A percentile compares a stretch with the other conserved stretches of the same genome.
Evolutionary conservation across 257 asterid species (phyloP).

Genomic region (Nicotiana paniculata): DNA sequence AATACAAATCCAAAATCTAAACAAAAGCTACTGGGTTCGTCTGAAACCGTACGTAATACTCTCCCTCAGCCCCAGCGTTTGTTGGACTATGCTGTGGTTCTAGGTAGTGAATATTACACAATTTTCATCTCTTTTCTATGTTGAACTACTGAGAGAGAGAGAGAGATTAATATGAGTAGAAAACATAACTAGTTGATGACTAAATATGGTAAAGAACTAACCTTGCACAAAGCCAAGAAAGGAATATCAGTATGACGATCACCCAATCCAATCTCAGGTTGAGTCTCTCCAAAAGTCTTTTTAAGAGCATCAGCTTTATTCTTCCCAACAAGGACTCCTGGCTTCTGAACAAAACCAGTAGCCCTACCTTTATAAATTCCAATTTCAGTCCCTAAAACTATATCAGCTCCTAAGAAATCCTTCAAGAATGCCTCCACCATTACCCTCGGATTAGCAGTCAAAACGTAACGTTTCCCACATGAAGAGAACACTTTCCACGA

Average conservation of each 20-base stretch:
- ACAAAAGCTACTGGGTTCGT: too few species aligned
- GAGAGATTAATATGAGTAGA: not conserved
- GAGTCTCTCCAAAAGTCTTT: conserved; percentile 39
- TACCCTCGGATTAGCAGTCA: conserved; percentile 53
- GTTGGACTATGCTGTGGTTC: too few species aligned
- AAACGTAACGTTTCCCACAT: conserved; percentile 49
- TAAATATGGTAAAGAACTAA: not conserved
- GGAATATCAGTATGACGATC: conserved; percentile 51
- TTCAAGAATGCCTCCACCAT: conserved; percentile 63
- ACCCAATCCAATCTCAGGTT: conserved; percentile 56
- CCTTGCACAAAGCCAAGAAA: conserved; percentile 54
- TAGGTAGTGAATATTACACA: too few species aligned
- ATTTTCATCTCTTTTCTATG: not conserved
- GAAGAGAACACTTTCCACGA: conserved; percentile 56
- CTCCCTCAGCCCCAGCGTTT: too few species aligned
- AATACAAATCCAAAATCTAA: too few species aligned
- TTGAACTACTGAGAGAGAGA: not conserved
- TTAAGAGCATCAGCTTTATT: conserved; percentile 37
- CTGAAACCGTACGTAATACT: too few species aligned
- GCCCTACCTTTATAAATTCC: conserved; percentile 39
- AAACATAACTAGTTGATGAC: not conserved
- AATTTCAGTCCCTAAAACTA: conserved; percentile 61
- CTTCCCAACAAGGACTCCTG: conserved; percentile 50
- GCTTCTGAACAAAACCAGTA: conserved; percentile 41
- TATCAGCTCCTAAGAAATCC: conserved; percentile 49